Conservation (phyloP, 768 basidiomycete species). For the Clitopilus passeckerianus region DNA sequence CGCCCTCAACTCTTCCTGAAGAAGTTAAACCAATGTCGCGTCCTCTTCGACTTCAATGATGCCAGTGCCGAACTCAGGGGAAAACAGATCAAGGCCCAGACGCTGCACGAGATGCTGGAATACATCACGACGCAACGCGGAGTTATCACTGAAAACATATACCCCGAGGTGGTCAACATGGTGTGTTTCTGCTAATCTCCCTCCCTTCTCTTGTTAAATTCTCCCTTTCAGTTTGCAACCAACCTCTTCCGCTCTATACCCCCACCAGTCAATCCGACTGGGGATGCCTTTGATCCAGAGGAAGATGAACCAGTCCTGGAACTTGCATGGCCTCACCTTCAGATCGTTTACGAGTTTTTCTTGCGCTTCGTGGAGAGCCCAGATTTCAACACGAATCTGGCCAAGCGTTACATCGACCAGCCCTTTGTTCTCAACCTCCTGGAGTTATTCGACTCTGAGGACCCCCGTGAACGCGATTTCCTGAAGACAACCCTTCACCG, state of each 20-base stretch:
- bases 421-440: constrained; percentile 93
- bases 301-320: constrained; percentile 99
- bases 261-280: constrained; percentile 96
- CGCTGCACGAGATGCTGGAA: constrained; percentile 97
- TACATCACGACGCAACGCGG: constrained; percentile 96
- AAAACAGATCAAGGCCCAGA: constrained; percentile 98
- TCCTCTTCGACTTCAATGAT: constrained; percentile 98
- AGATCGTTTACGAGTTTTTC: constrained; percentile 99
- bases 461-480: constrained; percentile 98
- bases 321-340: constrained; percentile 98
- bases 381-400: constrained; percentile 97
- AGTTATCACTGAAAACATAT: constrained; percentile 94
- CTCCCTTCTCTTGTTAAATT: constrained; percentile 4
- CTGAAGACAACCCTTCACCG: constrained; percentile 98
- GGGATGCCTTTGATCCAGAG: constrained; percentile 98
- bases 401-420: constrained; percentile 97
- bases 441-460: constrained; percentile 97
- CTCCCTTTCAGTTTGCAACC: constrained; percentile 72
- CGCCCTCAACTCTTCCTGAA: constrained; percentile 88
- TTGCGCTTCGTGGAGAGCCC: constrained; percentile 96
- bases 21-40: constrained; percentile 94
- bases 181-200: constrained; percentile 41
- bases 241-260: constrained; percentile 99
- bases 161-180: constrained; percentile 99
- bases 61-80: constrained; percentile 92